Evolutionary conservation across 345 rosid genomes (phyloP).

Genomic region (Physaria fendleri): DNA sequence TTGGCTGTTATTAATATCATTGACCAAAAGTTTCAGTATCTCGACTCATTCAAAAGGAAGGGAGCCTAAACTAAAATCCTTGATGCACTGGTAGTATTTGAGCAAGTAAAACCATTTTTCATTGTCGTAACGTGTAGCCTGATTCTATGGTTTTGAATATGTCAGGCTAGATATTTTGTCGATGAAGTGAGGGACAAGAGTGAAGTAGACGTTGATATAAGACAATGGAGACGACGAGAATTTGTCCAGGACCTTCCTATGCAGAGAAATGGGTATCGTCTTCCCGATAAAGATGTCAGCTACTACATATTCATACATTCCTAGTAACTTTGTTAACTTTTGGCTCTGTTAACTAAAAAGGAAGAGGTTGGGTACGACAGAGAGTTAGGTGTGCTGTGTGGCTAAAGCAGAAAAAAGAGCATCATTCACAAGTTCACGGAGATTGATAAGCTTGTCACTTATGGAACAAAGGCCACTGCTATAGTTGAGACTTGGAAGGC

Average conservation of each 20-base stretch:
- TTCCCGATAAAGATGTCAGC: background rate
- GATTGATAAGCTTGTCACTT: too few species aligned
- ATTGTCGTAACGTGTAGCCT: background rate
- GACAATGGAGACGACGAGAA: conserved; percentile 74
- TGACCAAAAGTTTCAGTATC: conserved; percentile 86
- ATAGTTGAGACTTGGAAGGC: too few species aligned
- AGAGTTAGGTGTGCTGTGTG: too few species aligned
- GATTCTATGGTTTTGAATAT: conserved; percentile 18
- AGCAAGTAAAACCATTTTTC: background rate
- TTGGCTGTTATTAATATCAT: conserved; percentile 79
- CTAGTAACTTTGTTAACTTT: background rate
- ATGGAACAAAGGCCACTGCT: too few species aligned
- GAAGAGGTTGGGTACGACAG: too few species aligned
- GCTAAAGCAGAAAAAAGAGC: too few species aligned
- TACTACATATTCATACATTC: background rate
- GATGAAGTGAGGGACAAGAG: conserved; percentile 91
- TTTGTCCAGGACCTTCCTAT: conserved; percentile 79
- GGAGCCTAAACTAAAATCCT: conserved; percentile 57
- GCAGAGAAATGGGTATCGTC: conserved; percentile 71
- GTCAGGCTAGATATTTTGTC: conserved; percentile 67
- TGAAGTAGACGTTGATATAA: conserved; percentile 48
- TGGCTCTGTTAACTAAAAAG: too few species aligned
- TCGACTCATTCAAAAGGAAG: conserved; percentile 90
- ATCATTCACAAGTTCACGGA: too few species aligned
- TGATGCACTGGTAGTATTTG: conserved; percentile 54